Evolutionary conservation across 176 grass and related monocot genomes (phyloP).

Genomic region (Musa schizocarpa): DNA sequence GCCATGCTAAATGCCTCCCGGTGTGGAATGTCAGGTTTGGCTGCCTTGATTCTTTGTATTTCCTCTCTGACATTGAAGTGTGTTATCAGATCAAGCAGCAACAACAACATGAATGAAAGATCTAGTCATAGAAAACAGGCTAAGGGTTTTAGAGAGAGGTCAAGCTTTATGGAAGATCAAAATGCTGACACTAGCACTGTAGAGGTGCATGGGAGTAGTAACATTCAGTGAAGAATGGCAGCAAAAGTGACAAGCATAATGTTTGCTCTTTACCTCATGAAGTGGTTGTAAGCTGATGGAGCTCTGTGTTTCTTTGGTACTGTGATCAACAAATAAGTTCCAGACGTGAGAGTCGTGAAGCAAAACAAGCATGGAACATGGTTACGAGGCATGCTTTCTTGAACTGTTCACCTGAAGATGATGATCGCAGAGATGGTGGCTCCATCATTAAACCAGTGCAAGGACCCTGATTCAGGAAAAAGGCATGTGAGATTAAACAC

Average conservation of each 20-base stretch:
- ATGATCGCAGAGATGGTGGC: neutral
- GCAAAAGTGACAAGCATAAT: too few relatives aligned
- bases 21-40: constrained; percentile 15
- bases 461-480: neutral
- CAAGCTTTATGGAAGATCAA: too few relatives aligned
- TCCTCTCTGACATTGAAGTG: neutral
- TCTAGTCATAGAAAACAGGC: too few relatives aligned
- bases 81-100: too few relatives aligned
- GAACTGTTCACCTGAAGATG: neutral
- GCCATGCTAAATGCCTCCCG: constrained; percentile 20
- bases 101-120: too few relatives aligned
- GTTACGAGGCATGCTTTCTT: neutral
- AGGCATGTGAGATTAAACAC: too few relatives aligned
- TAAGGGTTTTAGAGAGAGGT: too few relatives aligned
- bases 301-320: constrained; percentile 11
- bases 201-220: too few relatives aligned
- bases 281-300: constrained; percentile 8
- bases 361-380: too few relatives aligned
- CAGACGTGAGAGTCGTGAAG: too few relatives aligned
- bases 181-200: neutral
- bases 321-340: neutral
- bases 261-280: neutral
- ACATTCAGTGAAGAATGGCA: too few relatives aligned
- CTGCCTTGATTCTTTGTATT: constrained; percentile 13
- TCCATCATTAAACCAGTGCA: neutral